Evolutionary conservation across 2,329 filamentous ascomycete genomes (phyloP), one percentile per base, ranked within the genome.

Genomic region (Diaporthe sp.): DNA sequence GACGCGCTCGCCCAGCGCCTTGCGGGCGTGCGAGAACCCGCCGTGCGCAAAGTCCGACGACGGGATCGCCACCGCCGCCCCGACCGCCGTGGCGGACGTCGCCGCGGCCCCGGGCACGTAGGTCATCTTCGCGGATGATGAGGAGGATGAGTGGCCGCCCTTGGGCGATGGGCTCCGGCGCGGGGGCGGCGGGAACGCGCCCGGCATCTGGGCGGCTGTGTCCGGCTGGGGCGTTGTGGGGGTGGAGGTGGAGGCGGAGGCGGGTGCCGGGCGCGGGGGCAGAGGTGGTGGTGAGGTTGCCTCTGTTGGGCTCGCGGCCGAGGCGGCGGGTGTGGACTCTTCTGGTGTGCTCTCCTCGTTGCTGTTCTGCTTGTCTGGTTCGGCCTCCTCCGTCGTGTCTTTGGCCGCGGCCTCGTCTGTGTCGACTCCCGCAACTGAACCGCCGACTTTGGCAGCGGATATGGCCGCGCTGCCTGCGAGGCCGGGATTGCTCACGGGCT

Each of bases 21-120:
- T 75, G n/a, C 75, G 71, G 28, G 75, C 75, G n/a, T 75, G 75
- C 15, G 71, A 37, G 28, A 76, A 17, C 31, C 73, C 70, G 6
- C 75, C 75, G 34, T 65, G 58, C 15, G 71, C 57, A 34, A 73
- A 73, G 22, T 73, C 71, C 25, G 71, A 25, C 47, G 71, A 73
- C 7, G 71, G 71, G 34, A 73, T 73, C 20, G 75, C 75, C 1
- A 76, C 70, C 47, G 75, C 61, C 2, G 60, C 75, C 13, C 75
- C 75, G 3, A 76, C 68, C 0, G 68, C 61, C 0, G 75, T 74
- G 22, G 75, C 75, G 8, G 75, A 76, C 7, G 75, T 73, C 22
- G 75, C 75, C 12, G 75, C 75, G 1, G 75, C 75, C 13, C 73
- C 75, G 37, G 75, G 55, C 8, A 65, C 55, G 47, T 74, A 71